Evolutionary conservation across 2,329 filamentous ascomycete species (phyloP), one percentile per base, ranked within the genome.

Genomic region (Ilyonectria mors-panacis): DNA sequence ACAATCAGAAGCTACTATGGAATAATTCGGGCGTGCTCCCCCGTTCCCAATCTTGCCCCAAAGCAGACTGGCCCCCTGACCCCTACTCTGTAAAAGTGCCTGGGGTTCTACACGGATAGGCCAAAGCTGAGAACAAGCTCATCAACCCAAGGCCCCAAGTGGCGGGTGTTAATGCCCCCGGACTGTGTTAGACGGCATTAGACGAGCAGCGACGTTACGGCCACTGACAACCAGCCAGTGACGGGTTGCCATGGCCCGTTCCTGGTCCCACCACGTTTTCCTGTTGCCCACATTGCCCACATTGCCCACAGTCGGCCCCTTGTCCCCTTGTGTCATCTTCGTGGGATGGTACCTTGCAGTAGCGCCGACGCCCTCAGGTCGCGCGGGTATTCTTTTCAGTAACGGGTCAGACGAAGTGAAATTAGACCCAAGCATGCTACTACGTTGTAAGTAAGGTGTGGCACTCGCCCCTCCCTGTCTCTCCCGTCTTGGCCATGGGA

Each of bases 191-290:
- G 17, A n/a, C 39, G 33, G 28, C 47, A 59, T 65, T 44, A 35
- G 35, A 57, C 35, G 51, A 60, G 56, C 45, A 26, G 39, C 30
- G 47, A 35, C 54, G 33, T n/a, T 42, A 51, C 58, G 45, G 54
- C 67, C 73, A 72, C 57, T 71, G 53, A 63, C 23, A 45, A 42
- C 57, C 53, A 28, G 48, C 50, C 54, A 71, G 73, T 73, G 70
- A 75, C 70, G 71, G 65, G 54, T 51, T 50, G 39, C 64, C 42
- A 50, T 60, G 39, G 21, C 68, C 57, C 15, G 65, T 66, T 63
- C 55, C 51, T 56, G 60, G 71, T 63, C 55, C 73, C 73, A 73
- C 73, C 54, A 59, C 61, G 59, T 72, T 71, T 74, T 66, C 61
- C 37, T 6, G 30, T 53, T 42, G 15, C 35, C 39, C 19, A 19